Conservation (phyloP, 805 yeast species). For the Vanderwaltozyma tropicalis region DNA sequence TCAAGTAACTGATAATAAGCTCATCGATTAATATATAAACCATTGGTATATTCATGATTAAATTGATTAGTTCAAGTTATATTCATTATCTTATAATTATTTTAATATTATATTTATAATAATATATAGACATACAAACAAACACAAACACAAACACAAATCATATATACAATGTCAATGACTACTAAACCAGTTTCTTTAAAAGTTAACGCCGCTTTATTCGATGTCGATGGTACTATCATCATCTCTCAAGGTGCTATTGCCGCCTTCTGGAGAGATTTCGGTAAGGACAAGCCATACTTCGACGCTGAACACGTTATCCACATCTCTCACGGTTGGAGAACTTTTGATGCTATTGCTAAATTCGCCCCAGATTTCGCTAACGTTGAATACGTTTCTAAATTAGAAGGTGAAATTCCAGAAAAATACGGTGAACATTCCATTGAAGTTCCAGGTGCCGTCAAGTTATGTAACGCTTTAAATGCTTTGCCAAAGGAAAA, state of each 20-base stretch:
- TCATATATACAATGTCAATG: slow-evolving; percentile 10
- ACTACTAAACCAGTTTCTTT: slow-evolving; percentile 26
- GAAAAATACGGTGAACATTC: slow-evolving; percentile 65
- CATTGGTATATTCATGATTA: no score
- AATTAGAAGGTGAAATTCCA: slow-evolving; percentile 60
- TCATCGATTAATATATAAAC: no score
- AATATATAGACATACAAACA: not conserved
- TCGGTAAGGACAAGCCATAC: slow-evolving; percentile 56
- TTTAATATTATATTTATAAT: not conserved
- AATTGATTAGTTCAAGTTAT: no score
- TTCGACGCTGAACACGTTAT: slow-evolving; percentile 63
- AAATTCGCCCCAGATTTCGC: slow-evolving; percentile 70
- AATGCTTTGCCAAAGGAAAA: slow-evolving; percentile 43
- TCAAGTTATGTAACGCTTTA: slow-evolving; percentile 46
- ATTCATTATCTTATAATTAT: no score
- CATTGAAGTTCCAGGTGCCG: slow-evolving; percentile 67
- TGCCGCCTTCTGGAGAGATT: slow-evolving; percentile 71
- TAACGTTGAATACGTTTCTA: slow-evolving; percentile 48
- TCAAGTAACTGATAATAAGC: no score
- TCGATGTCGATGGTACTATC: slow-evolving; percentile 82
- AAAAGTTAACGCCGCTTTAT: slow-evolving; percentile 42
- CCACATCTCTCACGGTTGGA: slow-evolving; percentile 69
- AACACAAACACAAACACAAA: not conserved
- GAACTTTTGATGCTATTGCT: slow-evolving; percentile 70
- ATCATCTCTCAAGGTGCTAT: slow-evolving; percentile 77